Percentiles rank a stretch among this genome's conserved stretches.
Evolutionary conservation across 176 grass and related monocot genomes (phyloP).

Genomic region (Urochloa ruziziensis): DNA sequence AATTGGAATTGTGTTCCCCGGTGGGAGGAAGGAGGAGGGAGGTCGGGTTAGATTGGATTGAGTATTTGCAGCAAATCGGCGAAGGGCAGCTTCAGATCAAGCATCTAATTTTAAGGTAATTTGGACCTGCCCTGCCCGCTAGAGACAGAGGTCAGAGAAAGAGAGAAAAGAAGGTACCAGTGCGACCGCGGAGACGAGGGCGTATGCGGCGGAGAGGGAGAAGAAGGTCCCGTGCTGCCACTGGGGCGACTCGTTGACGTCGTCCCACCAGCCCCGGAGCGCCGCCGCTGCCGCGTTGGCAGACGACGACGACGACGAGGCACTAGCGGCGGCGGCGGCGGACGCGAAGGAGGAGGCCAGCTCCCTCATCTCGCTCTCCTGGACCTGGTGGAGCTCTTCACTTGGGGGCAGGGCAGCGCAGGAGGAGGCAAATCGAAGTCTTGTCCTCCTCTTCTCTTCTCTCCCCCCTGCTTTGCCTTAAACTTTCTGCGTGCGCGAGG

Average conservation of each 20-base stretch:
- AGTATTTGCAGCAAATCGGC: slow-evolving; percentile 12
- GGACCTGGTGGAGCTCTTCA: too few species aligned
- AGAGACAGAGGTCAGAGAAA: neutral
- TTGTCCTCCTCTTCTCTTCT: neutral
- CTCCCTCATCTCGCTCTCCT: slow-evolving; percentile 34
- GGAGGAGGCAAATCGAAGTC: too few species aligned
- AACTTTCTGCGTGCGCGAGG: neutral
- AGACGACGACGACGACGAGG: neutral
- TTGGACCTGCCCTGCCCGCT: neutral
- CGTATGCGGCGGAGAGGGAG: slow-evolving; percentile 81
- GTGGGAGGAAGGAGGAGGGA: too few species aligned
- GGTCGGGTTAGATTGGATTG: too few species aligned
- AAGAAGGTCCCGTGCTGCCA: slow-evolving; percentile 92
- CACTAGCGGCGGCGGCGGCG: neutral
- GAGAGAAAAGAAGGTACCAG: slow-evolving; percentile 42
- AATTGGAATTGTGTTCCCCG: neutral
- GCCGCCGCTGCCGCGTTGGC: neutral
- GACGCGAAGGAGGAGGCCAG: neutral
- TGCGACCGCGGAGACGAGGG: slow-evolving; percentile 74
- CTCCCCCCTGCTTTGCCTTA: neutral
- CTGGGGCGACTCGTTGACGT: slow-evolving; percentile 64
- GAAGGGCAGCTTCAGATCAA: neutral
- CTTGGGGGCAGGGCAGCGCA: too few species aligned
- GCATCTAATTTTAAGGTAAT: too few species aligned
- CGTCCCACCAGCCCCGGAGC: slow-evolving; percentile 64